These are phyloP conservation scores for Trametes sanguinea DNA, from an alignment of 768 basidiomycete genomes.

Conservation along the genomic window DNA sequence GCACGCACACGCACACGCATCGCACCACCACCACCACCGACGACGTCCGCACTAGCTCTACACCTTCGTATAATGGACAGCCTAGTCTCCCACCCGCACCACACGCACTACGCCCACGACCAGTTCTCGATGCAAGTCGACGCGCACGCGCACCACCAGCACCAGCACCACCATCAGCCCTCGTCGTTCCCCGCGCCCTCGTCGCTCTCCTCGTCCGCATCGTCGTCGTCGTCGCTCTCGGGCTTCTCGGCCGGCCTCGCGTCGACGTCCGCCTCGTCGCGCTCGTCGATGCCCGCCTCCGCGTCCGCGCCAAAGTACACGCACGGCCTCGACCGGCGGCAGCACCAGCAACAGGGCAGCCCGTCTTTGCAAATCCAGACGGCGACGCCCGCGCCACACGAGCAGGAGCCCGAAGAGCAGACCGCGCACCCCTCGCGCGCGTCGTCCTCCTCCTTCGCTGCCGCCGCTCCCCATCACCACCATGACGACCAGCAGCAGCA, in stretches of 20 bases:
- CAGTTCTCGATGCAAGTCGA: constrained; percentile 4
- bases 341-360: constrained; percentile 8
- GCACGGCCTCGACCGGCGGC: constrained; percentile 1
- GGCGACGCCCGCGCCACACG: constrained; percentile 23
- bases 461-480: neutral
- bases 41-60: neutral
- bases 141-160: neutral
- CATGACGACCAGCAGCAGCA: constrained; percentile 5
- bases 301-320: neutral
- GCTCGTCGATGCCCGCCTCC: neutral
- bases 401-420: constrained; percentile 34
- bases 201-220: neutral
- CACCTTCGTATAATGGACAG: constrained; percentile 21
- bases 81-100: constrained; percentile 15
- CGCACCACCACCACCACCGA: no score
- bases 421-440: constrained; percentile 34
- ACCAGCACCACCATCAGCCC: no score
- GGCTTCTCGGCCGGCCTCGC: neutral
- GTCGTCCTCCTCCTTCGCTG: neutral
- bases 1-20: neutral
- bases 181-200: neutral
- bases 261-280: neutral
- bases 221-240: neutral
- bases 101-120: neutral
- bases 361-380: constrained; percentile 32